These are phyloP conservation scores for Lactarius hengduanensis DNA, from an alignment of 768 basidiomycete genomes.

Conservation along the genomic window DNA sequence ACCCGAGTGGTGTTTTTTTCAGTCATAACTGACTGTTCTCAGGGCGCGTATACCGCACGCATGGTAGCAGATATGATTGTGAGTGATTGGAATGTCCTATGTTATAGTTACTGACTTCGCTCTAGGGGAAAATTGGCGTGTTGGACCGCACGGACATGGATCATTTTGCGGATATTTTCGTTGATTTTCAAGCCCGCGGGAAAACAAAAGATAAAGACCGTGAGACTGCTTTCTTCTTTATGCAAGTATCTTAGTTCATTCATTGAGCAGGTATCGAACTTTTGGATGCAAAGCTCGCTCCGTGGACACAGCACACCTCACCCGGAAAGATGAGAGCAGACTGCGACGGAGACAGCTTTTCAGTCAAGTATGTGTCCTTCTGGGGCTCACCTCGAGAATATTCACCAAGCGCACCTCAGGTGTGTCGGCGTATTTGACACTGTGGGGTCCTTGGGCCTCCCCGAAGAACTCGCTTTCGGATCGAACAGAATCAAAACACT, in stretches of 20 bases:
- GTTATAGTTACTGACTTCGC: conserved; percentile 15
- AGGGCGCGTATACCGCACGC: conserved; percentile 77
- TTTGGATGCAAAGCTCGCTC: conserved; percentile 47
- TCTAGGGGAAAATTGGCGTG: conserved; percentile 68
- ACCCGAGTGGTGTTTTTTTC: background rate
- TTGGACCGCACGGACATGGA: conserved; percentile 72
- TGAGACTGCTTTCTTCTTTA: conserved; percentile 28
- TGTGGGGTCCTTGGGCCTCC: conserved; percentile 69
- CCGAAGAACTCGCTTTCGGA: conserved; percentile 56
- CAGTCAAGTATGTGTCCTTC: conserved; percentile 52
- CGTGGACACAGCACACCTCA: conserved; percentile 53
- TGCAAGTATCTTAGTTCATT: background rate
- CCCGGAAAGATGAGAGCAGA: conserved; percentile 53
- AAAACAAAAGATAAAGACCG: conserved; percentile 49
- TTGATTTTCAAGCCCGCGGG: conserved; percentile 59
- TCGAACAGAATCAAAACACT: conserved; percentile 47
- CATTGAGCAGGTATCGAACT: conserved; percentile 36
- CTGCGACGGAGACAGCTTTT: conserved; percentile 48
- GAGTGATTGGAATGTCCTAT: conserved; percentile 23
- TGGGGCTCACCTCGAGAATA: background rate
- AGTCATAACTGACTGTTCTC: conserved; percentile 17
- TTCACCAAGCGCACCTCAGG: conserved; percentile 35
- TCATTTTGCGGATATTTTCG: conserved; percentile 61
- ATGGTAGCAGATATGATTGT: conserved; percentile 74
- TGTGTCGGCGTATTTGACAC: conserved; percentile 78